Conservation (phyloP, 2,329 filamentous ascomycete species). For the Pseudogymnoascus pannorum region DNA sequence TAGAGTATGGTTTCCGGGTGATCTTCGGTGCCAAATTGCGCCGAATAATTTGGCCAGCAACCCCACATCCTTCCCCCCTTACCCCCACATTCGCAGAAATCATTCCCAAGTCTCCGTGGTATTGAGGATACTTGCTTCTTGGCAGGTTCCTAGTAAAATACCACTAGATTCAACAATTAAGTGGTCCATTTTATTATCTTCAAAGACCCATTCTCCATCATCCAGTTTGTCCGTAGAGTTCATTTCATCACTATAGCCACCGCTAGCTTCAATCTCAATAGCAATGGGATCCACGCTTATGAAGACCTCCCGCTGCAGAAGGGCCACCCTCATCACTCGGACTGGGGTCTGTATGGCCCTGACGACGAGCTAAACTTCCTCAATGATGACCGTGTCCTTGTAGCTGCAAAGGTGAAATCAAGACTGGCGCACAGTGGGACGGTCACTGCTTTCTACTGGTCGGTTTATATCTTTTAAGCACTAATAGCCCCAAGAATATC, state of each 20-base stretch:
- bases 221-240: neutral
- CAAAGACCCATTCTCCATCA: neutral
- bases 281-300: constrained; percentile 40
- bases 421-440: constrained; percentile 37
- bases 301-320: constrained; percentile 40
- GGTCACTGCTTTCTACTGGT: neutral
- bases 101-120: neutral
- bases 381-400: constrained; percentile 45
- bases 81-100: neutral
- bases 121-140: neutral
- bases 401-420: constrained; percentile 45
- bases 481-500: constrained; percentile 38
- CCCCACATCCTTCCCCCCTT: neutral
- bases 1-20: neutral
- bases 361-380: constrained; percentile 54
- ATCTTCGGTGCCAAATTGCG: neutral
- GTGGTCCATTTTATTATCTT: neutral
- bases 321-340: constrained; percentile 35
- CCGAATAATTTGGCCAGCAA: neutral
- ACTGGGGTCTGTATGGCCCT: constrained; percentile 44
- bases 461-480: neutral
- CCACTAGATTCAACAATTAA: neutral
- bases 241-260: neutral
- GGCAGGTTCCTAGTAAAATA: neutral
- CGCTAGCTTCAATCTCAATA: constrained; percentile 28